These are phyloP conservation scores for Metarhizium robertsii DNA, from an alignment of 2,329 filamentous ascomycete species.

Conservation along the genomic window DNA sequence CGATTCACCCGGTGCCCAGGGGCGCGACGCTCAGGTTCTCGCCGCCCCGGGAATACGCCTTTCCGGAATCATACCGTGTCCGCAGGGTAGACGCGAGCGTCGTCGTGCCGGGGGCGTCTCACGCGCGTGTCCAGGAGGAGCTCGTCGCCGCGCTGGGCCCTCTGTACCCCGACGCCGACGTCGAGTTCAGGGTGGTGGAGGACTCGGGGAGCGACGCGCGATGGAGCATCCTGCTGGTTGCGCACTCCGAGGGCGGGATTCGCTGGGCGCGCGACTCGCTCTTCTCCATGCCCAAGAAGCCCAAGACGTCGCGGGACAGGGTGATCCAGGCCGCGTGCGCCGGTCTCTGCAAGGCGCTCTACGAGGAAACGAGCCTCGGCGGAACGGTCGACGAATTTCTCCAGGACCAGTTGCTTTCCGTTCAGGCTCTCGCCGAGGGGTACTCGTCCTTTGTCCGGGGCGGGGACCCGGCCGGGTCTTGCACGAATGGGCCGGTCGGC, in stretches of 20 bases:
- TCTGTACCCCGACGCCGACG: conserved; percentile 33
- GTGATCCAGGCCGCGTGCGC: conserved; percentile 32
- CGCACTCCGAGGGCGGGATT: conserved; percentile 33
- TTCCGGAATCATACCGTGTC: conserved; percentile 25
- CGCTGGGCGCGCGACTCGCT: conserved; percentile 41
- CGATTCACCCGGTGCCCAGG: conserved; percentile 20
- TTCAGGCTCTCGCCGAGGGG: conserved; percentile 48
- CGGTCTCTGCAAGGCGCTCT: conserved; percentile 35
- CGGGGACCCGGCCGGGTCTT: conserved; percentile 2
- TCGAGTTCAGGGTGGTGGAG: conserved; percentile 36
- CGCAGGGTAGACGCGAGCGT: conserved; percentile 40
- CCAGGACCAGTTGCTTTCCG: conserved; percentile 52
- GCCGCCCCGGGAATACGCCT: conserved; percentile 6
- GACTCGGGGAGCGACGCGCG: conserved; percentile 41
- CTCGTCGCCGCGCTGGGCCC: conserved; percentile 29
- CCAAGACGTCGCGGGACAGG: conserved; percentile 11
- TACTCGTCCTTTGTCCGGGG: conserved; percentile 35
- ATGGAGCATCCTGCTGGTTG: conserved; percentile 49
- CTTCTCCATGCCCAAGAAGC: conserved; percentile 31
- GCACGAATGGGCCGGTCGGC: conserved; percentile 17
- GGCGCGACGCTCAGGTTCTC: conserved; percentile 28
- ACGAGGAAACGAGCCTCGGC: conserved; percentile 31
- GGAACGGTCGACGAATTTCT: conserved; percentile 46
- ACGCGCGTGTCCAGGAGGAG: conserved; percentile 28
- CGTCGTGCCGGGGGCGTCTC: conserved; percentile 36